Conservation (phyloP, 2,329 filamentous ascomycete species). For the Emericellopsis atlantica region DNA sequence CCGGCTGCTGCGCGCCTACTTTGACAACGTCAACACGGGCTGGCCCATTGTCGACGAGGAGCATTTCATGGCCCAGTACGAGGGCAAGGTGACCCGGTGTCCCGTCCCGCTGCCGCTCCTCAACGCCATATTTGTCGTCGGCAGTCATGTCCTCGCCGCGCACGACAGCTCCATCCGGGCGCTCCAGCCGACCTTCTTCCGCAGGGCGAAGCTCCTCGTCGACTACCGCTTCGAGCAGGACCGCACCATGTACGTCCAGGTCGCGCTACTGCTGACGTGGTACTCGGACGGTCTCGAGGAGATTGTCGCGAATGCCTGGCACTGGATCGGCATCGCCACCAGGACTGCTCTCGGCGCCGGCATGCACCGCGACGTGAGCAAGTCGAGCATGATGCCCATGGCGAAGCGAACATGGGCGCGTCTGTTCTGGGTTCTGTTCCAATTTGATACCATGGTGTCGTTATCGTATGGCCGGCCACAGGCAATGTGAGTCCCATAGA, state of each 20-base stretch:
- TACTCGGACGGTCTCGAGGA: slow-evolving; percentile 42
- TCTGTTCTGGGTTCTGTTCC: slow-evolving; percentile 26
- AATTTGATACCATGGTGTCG: slow-evolving; percentile 22
- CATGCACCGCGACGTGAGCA: slow-evolving; percentile 28
- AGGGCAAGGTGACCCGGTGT: slow-evolving; percentile 26
- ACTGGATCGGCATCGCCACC: slow-evolving; percentile 38
- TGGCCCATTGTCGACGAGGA: slow-evolving; percentile 39
- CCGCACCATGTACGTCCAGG: slow-evolving; percentile 39
- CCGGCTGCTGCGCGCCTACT: slow-evolving; percentile 36
- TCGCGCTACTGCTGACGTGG: slow-evolving; percentile 41
- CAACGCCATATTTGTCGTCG: slow-evolving; percentile 36
- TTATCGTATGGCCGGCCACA: slow-evolving; percentile 34
- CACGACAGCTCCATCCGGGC: slow-evolving; percentile 24
- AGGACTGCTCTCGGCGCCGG: slow-evolving; percentile 39
- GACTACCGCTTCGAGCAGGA: slow-evolving; percentile 40
- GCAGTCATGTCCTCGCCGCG: slow-evolving; percentile 31
- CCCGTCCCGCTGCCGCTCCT: slow-evolving; percentile 33
- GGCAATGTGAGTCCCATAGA: slow-evolving; percentile 22
- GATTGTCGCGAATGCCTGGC: slow-evolving; percentile 36
- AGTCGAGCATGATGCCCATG: slow-evolving; percentile 13
- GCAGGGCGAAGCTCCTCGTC: slow-evolving; percentile 37
- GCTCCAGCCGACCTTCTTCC: slow-evolving; percentile 33
- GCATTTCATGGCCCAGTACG: slow-evolving; percentile 35
- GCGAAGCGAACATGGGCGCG: slow-evolving; percentile 22
- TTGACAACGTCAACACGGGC: slow-evolving; percentile 33